These are phyloP conservation scores for Fusarium solani-melongenae DNA, from an alignment of 2,329 filamentous ascomycete species.

Conservation along the genomic window DNA sequence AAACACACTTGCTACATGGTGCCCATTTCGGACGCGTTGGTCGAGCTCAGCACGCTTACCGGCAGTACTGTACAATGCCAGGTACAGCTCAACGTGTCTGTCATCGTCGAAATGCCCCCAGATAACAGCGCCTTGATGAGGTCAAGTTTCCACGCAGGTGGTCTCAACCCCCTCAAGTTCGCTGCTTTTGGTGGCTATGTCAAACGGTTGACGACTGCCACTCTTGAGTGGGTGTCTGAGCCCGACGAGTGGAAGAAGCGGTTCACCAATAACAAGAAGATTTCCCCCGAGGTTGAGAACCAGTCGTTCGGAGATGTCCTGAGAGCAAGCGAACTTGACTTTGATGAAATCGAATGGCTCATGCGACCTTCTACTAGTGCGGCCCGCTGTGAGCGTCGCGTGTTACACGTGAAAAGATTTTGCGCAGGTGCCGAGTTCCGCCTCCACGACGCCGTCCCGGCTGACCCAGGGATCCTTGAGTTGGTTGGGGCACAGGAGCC, in stretches of 20 bases:
- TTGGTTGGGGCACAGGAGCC: neutral
- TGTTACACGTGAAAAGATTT: neutral
- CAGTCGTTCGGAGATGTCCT: too few species aligned
- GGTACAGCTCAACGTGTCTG: too few species aligned
- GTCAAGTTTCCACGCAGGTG: too few species aligned
- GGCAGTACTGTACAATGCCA: too few species aligned
- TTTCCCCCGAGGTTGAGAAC: neutral
- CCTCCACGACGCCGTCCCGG: neutral
- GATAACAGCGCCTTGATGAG: too few species aligned
- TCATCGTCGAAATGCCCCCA: too few species aligned
- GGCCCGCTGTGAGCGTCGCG: neutral
- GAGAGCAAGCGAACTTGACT: neutral
- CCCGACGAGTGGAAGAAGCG: constrained; percentile 1
- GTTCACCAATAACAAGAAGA: neutral
- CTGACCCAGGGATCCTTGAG: neutral
- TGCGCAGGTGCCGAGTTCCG: neutral
- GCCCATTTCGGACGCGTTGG: too few species aligned
- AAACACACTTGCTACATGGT: too few species aligned
- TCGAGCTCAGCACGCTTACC: too few species aligned
- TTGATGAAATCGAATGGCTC: neutral
- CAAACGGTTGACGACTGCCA: neutral
- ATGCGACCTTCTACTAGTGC: neutral
- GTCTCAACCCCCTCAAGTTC: neutral
- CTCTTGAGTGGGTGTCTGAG: neutral
- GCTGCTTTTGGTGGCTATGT: neutral